Evolutionary conservation across 345 rosid genomes (phyloP).

Genomic region (Conringia planisiliqua): DNA sequence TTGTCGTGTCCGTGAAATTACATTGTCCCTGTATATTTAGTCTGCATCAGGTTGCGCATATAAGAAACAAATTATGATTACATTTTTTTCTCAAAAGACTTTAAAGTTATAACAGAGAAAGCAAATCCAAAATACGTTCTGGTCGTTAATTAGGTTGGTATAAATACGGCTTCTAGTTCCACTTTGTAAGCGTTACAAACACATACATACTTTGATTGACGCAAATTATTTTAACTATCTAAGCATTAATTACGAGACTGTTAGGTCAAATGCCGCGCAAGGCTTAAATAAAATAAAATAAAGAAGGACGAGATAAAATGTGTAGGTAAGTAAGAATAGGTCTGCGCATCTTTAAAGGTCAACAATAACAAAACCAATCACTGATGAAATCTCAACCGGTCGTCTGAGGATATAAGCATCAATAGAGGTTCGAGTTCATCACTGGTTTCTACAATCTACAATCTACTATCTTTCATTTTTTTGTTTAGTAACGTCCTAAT

Average conservation of each 20-base stretch:
- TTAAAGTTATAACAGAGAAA: background rate
- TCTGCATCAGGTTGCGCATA: background rate
- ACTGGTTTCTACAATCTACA: background rate
- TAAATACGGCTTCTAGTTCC: background rate
- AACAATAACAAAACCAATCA: background rate
- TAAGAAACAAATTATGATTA: background rate
- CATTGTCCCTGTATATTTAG: background rate
- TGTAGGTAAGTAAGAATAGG: background rate
- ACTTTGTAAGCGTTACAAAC: background rate
- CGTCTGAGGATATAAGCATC: background rate
- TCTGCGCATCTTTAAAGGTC: background rate
- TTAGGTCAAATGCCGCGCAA: background rate
- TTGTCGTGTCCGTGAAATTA: background rate
- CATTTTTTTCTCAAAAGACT: background rate
- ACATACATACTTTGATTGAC: background rate
- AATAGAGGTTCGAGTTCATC: background rate
- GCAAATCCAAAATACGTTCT: background rate
- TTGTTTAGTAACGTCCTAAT: background rate
- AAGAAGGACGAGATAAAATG: background rate
- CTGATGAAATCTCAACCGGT: background rate
- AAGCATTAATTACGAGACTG: background rate
- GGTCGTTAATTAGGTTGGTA: background rate
- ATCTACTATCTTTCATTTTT: background rate
- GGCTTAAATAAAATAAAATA: background rate
- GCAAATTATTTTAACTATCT: background rate